Base-by-base conservation (phyloP, 2,329 filamentous ascomycete genomes). In the Xylaria sp. region DNA sequence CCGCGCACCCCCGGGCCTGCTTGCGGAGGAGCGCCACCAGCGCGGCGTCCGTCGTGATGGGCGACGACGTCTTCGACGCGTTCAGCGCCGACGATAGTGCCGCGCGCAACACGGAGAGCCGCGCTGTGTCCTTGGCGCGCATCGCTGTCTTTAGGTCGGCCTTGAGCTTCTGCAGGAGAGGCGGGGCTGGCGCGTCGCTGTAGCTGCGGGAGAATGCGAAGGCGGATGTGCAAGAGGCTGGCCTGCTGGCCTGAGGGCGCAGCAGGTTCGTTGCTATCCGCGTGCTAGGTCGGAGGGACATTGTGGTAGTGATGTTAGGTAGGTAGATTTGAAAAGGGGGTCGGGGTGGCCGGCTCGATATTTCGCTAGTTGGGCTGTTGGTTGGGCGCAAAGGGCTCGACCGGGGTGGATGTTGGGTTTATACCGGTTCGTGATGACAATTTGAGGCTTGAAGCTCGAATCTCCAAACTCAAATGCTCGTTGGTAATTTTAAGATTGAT, bases 21-120 rank as follows among this genome's bases (percentile, higher is more conserved):
- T 90, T 91, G 71, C 88, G 86, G 65, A 96, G 85, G 58, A 94
- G 83, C 8, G 84, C 82, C 32, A 93, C 87, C 64, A 95, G 84
- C 75, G 92, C 88, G 71, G 87, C 85, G 79, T 95, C 92, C 25
- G 88, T 92, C 63, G 82, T 84, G 76, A 94, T 88, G n/a, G 92
- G 92, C 47, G 82, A 84, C 47, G 85, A 77, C 16, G 91, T 93
- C 81, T 94, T 94, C 78, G 89, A 91, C 40, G 91, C 90, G 80
- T 94, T 94, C 74, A 90, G 89, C 69, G 91, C 89, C 70, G 91
- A 87, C 37, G 91, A 85, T 71, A 94, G 85, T 70, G 94, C 82
- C 48, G 85, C 80, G 73, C 92, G 91, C 58, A 95, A 85, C 44
- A 93, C 91, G 47, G 86, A 82, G 29, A 94, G 87, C 2, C 91